Evolutionary conservation across 495 filamentous ascomycete genomes (phyloP).

Genomic region (Opeltia flavorubescens): DNA sequence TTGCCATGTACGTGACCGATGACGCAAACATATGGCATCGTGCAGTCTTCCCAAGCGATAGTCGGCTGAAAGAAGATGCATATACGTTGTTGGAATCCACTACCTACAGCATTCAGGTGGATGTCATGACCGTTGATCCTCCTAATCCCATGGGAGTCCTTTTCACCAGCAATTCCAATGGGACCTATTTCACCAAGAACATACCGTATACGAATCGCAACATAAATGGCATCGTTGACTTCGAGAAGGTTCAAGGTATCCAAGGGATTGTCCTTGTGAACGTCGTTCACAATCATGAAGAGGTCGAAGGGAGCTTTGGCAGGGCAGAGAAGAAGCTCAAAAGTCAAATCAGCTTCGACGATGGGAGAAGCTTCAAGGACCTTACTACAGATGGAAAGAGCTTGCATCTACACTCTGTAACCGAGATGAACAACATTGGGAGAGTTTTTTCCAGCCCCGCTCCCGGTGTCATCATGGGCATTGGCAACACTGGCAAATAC

Average conservation of each 20-base stretch:
- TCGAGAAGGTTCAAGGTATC: slow-evolving; percentile 78
- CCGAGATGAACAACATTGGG: slow-evolving; percentile 61
- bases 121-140: slow-evolving; percentile 59
- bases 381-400: slow-evolving; percentile 44
- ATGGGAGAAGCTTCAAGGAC: slow-evolving; percentile 62
- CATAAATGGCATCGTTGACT: slow-evolving; percentile 59
- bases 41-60: slow-evolving; percentile 71
- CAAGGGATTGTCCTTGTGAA: slow-evolving; percentile 89
- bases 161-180: slow-evolving; percentile 90
- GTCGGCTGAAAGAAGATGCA: slow-evolving; percentile 67
- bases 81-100: slow-evolving; percentile 93
- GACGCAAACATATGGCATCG: slow-evolving; percentile 78
- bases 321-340: slow-evolving; percentile 50
- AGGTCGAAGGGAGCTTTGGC: slow-evolving; percentile 34
- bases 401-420: slow-evolving; percentile 84
- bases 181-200: slow-evolving; percentile 85
- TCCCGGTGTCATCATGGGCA: slow-evolving; percentile 81
- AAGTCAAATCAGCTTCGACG: slow-evolving; percentile 82
- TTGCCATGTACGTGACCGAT: slow-evolving; percentile 71
- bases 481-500: slow-evolving; percentile 71
- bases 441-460: slow-evolving; percentile 89
- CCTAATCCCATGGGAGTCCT: slow-evolving; percentile 65
- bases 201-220: slow-evolving; percentile 83
- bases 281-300: slow-evolving; percentile 70
- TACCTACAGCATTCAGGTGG: slow-evolving; percentile 91